Base-by-base conservation (phyloP, 202 grass and related monocot species). In the Alloteropsis angusta region DNA sequence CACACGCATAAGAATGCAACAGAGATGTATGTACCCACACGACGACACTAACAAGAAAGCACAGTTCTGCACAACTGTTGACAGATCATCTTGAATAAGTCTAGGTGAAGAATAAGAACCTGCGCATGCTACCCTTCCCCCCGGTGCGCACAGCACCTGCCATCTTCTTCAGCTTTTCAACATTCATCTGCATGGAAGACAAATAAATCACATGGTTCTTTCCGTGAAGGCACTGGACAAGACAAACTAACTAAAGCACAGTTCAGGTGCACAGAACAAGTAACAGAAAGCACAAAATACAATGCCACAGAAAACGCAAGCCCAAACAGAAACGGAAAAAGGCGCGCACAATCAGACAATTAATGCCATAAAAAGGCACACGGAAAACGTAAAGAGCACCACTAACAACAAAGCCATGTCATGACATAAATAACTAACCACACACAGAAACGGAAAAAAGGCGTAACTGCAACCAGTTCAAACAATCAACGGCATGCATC, bases 111-210 rank as follows among this genome's bases (percentile, higher is more conserved):
- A 84, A 83, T 6, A 65, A 80, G 28, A 17, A 97, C 93, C 93
- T 93, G 86, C 93, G 93, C 90, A 97, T 87, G 78, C 90, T 97
- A 48, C 93, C 93, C 86, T 97, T 97, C 9, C 93, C 93, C 68
- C 93, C 93, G 19, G 93, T 97, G 75, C 93, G 93, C 65, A 97
- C 93, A 4, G 93, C 93, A 87, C 93, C 83, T 55, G 90, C 93
- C 82, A 97, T 97, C 90, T 93, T 97, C 88, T 93, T 89, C 68
- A 97, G 85, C 76, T 87, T 97, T 11, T 93, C 93, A 63, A 90
- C 84, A 91, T 97, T 85, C 93, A 97, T 97, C 93, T 97, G 78
- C 50, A 83, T 37, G 45, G 45, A 37, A 60, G 7, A 85, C 48
- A 88, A 74, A 85, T 21, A 78, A 75, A 41, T 76, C 38, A 50